phyloP scores from a whole-genome alignment of 352 stramenopile genomes.

The Phytophthora quininea region DNA sequence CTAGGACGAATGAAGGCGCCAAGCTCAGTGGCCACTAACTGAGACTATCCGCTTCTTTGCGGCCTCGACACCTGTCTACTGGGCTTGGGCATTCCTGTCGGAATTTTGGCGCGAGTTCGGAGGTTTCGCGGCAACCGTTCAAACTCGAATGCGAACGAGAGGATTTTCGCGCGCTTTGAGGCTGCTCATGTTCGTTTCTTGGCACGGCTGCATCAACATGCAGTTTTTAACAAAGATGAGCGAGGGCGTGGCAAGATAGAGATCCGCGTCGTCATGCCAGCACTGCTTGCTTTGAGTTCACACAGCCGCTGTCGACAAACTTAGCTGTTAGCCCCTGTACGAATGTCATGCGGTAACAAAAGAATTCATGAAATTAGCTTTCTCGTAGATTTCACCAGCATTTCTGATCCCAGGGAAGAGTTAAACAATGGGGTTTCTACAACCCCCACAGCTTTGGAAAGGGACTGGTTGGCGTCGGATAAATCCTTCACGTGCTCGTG shows the following conservation, averaged over 20 bases:
- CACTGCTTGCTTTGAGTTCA: no score
- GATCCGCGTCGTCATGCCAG: no score
- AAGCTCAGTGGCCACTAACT: conserved; percentile 2
- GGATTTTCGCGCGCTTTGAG: background rate
- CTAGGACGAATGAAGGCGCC: background rate
- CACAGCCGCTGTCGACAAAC: no score
- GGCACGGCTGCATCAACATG: conserved; percentile 1
- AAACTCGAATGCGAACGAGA: background rate
- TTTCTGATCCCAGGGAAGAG: no score
- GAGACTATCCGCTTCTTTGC: conserved; percentile 22
- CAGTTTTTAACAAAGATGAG: conserved; percentile 6
- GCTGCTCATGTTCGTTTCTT: conserved; percentile 19
- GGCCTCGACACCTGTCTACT: conserved; percentile 3
- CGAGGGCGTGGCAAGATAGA: background rate
- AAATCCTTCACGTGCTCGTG: no score
- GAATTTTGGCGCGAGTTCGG: conserved; percentile 19
- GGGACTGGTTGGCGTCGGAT: no score
- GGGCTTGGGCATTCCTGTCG: conserved; percentile 14
- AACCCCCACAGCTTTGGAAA: no score
- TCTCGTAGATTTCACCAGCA: no score
- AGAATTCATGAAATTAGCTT: no score
- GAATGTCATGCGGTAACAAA: no score
- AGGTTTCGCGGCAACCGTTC: conserved; percentile 5
- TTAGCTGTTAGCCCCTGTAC: no score
- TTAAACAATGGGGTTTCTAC: no score